Conservation (phyloP, 768 basidiomycete species). For the Auricularia sp. region DNA sequence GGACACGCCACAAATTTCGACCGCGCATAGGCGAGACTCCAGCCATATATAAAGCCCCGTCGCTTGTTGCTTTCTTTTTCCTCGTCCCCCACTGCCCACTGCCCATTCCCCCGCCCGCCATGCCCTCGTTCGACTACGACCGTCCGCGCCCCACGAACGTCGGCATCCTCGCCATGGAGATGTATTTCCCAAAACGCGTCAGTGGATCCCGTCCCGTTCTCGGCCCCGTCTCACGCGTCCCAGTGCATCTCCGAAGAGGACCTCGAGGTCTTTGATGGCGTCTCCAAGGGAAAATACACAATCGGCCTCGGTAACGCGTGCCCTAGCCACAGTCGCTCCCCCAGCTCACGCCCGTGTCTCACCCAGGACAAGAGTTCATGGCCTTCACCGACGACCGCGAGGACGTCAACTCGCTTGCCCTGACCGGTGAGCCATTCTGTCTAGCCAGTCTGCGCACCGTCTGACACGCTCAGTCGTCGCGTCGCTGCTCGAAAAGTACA, state of each 20-base stretch:
- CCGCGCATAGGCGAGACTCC: no score
- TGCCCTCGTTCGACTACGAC: conserved; percentile 2
- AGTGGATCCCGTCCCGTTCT: conserved; percentile 18
- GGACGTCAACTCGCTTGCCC: conserved; percentile 95
- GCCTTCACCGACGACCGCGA: conserved; percentile 97
- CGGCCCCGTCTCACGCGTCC: not conserved
- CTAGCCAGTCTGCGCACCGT: conserved; percentile 1
- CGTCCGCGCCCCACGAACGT: conserved; percentile 73
- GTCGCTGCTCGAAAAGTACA: conserved; percentile 84
- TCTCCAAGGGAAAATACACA: conserved; percentile 94
- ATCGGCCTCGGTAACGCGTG: conserved; percentile 55
- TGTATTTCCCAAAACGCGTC: conserved; percentile 90
- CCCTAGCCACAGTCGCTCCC: not conserved
- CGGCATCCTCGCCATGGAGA: conserved; percentile 86
- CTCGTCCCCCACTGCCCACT: not conserved
- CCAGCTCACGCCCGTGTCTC: not conserved
- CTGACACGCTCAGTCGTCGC: conserved; percentile 52
- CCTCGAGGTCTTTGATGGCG: conserved; percentile 89
- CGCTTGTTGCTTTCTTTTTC: not conserved
- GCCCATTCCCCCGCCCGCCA: not conserved
- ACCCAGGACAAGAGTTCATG: conserved; percentile 87
- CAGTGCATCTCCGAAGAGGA: conserved; percentile 94
- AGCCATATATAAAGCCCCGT: not conserved
- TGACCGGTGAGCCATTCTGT: conserved; percentile 60
- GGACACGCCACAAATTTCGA: not conserved